Base-by-base conservation (phyloP, 257 asterid genomes). In the Voacanga thouarsii region DNA sequence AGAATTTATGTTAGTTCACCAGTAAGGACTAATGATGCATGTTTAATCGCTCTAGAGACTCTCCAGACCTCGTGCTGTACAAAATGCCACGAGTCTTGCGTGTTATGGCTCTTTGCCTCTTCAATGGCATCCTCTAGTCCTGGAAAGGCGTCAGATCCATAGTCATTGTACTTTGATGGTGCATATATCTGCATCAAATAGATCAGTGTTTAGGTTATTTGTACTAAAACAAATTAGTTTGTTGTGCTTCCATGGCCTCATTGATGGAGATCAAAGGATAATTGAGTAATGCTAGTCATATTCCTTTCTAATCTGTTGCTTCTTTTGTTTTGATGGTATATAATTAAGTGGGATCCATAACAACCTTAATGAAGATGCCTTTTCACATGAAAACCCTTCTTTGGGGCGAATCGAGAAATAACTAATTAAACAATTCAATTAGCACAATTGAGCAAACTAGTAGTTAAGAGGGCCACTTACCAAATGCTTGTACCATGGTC, bases 21-120 rank as follows among this genome's bases (percentile, higher is more conserved):
- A 75, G 53, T 81, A 49, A 92, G 96, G 83, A 91, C 90, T 44
- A 92, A 80, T 5, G 96, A 85, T 80, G 92, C 96, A 74, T 94
- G 97, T 66, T 90, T 92, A 75, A 92, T 87, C 75, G 87, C 98
- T 79, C 97, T 90, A 63, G 97, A 84, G 43, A 92, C 98, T 80
- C 97, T 85, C 97, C 96, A 94, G 56, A 94, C 88, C 83, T 94
- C 94, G 68, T 89, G 97, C 56, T 94, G 98, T 51, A 88, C 96
- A 56, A 82, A 67, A 37, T 59, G 84, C 98, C 98, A 90, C 1
- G 85, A 84, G 61, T 84, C 84, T 2, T 78, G 55, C n/a, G 85
- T 85, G 53, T 88, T 79, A 7, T 80, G 44, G 83, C 72, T 78
- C 80, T 82, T 84, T 6, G 97, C 97, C 74, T 75, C 81, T 72